Conservation (phyloP, 441 rosid genomes). For the Eutrema salsugineum region DNA sequence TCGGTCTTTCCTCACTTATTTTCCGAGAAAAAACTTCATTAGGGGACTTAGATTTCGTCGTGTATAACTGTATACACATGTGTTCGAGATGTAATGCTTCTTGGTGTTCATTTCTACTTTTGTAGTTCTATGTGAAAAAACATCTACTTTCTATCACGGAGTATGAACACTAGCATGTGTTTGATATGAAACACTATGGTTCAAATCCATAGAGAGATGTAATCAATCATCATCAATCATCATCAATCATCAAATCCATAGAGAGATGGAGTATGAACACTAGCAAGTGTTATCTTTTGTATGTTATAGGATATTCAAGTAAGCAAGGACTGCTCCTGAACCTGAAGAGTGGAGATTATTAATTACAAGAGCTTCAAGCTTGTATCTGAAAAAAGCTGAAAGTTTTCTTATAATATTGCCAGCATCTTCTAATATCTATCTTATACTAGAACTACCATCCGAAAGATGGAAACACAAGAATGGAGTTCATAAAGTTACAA, state of each 20-base stretch:
- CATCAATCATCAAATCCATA: too few species aligned
- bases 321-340: too few species aligned
- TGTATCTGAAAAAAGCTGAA: neutral
- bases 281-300: neutral
- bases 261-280: too few species aligned
- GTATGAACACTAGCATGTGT: too few species aligned
- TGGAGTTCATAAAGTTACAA: conserved; percentile 10
- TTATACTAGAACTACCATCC: conserved; percentile 13
- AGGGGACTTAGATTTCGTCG: neutral
- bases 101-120: too few species aligned
- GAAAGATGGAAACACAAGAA: conserved; percentile 12
- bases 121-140: too few species aligned
- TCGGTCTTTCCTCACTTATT: neutral
- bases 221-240: too few species aligned
- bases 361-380: conserved; percentile 10
- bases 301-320: neutral
- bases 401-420: neutral
- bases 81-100: too few species aligned
- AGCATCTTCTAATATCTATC: conserved; percentile 13
- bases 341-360: neutral
- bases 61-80: too few species aligned
- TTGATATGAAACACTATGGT: too few species aligned
- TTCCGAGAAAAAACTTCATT: neutral
- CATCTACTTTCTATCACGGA: too few species aligned
- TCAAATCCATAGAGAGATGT: too few species aligned